phyloP scores from a whole-genome alignment of 2,329 filamentous ascomycete genomes.

The Capronia coronata region DNA sequence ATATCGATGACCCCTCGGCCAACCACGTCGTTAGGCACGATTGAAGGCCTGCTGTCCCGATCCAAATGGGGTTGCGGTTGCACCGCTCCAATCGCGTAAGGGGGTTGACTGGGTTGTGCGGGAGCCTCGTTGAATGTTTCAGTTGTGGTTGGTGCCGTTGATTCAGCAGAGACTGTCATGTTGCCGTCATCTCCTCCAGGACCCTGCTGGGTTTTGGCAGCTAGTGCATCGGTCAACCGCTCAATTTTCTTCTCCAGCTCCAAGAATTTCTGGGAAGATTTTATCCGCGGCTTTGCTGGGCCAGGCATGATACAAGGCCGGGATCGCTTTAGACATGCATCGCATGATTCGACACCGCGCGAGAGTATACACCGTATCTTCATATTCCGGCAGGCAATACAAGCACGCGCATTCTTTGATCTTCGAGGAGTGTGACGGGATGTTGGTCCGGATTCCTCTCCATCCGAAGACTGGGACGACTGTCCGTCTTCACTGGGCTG shows the following conservation, averaged over 20 bases:
- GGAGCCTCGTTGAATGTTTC: too few species aligned
- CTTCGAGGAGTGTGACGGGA: too few species aligned
- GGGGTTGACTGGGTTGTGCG: too few species aligned
- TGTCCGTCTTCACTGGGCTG: too few species aligned
- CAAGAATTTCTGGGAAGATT: conserved; percentile 10
- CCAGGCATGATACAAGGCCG: conserved; percentile 36
- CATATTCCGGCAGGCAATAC: conserved; percentile 20
- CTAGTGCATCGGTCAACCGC: conserved; percentile 3
- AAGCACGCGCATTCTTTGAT: conserved; percentile 13
- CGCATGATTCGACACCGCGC: conserved; percentile 45
- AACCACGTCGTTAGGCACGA: neutral
- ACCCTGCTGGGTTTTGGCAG: neutral
- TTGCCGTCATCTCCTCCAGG: neutral
- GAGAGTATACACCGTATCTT: conserved; percentile 20
- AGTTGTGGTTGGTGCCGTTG: too few species aligned
- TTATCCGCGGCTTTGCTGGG: conserved; percentile 7
- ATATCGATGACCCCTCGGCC: conserved; percentile 8
- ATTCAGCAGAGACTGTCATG: neutral
- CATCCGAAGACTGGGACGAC: too few species aligned
- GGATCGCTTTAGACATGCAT: conserved; percentile 72
- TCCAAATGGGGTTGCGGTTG: too few species aligned
- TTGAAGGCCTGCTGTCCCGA: too few species aligned
- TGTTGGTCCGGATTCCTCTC: too few species aligned
- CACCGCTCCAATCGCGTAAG: too few species aligned
- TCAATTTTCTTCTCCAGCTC: conserved; percentile 14